These are phyloP conservation scores for Alnus rubra DNA, from an alignment of 306 rosid species.

Conservation along the genomic window DNA sequence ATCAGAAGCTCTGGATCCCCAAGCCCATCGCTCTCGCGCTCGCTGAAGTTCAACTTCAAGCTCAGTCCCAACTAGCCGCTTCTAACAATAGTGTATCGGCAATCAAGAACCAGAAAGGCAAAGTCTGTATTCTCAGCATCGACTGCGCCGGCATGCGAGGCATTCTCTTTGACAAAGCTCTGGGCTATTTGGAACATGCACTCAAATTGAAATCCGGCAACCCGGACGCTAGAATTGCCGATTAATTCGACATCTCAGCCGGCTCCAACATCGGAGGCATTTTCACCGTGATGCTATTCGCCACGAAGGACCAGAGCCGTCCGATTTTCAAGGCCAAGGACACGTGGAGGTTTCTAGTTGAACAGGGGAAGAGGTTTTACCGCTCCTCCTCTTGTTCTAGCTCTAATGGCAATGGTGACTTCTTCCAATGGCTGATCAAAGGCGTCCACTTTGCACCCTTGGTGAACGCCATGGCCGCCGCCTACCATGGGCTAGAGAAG, in stretches of 20 bases:
- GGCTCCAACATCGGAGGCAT: conserved; percentile 93
- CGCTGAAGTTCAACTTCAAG: conserved; percentile 36
- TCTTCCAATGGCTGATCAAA: conserved; percentile 43
- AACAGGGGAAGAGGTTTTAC: conserved; percentile 68
- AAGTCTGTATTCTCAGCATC: conserved; percentile 87
- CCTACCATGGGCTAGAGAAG: no score
- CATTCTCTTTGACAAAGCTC: conserved; percentile 83
- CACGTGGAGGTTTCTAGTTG: conserved; percentile 73
- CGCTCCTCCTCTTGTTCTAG: conserved; percentile 23
- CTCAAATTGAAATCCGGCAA: conserved; percentile 84
- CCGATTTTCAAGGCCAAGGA: conserved; percentile 79
- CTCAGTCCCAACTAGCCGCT: conserved; percentile 2
- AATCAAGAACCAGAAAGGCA: conserved; percentile 90
- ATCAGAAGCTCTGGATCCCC: conserved; percentile 93
- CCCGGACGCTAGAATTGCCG: conserved; percentile 81
- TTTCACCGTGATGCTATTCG: conserved; percentile 87
- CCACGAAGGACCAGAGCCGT: conserved; percentile 57
- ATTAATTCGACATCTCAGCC: conserved; percentile 87
- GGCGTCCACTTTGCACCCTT: not conserved
- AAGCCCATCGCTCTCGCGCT: conserved; percentile 53
- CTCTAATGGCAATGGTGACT: conserved; percentile 30
- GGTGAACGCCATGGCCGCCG: no score
- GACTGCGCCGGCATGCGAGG: conserved; percentile 97
- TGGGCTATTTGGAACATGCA: conserved; percentile 75
- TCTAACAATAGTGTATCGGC: conserved; percentile 42